These are phyloP conservation scores for Tylopilus sp. DNA, from an alignment of 1,284 basidiomycete genomes.

Conservation along the genomic window DNA sequence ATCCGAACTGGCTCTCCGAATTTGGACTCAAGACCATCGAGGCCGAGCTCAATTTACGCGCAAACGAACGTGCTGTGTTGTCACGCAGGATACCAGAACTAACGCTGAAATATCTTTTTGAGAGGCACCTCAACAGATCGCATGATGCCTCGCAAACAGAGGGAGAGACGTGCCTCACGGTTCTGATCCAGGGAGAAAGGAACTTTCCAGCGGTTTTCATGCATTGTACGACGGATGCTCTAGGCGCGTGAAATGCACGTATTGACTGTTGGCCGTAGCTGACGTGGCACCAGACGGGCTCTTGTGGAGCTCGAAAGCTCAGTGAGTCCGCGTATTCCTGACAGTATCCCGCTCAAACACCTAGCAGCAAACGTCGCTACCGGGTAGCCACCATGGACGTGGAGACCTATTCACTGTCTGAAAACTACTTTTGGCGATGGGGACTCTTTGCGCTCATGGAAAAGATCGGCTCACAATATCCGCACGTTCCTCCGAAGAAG, in stretches of 20 bases:
- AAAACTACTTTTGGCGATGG: slow-evolving; percentile 45
- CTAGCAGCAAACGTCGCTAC: slow-evolving; percentile 37
- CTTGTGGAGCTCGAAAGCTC: slow-evolving; percentile 28
- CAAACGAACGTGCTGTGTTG: slow-evolving; percentile 21
- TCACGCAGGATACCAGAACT: slow-evolving; percentile 25
- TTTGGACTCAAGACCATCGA: slow-evolving; percentile 40
- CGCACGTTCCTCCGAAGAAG: slow-evolving; percentile 29
- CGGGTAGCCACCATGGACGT: slow-evolving; percentile 43
- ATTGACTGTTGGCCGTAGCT: slow-evolving; percentile 15
- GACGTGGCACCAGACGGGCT: slow-evolving; percentile 18
- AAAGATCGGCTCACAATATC: slow-evolving; percentile 36
- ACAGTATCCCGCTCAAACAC: slow-evolving; percentile 1
- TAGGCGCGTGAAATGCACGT: background rate
- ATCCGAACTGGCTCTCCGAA: slow-evolving; percentile 45
- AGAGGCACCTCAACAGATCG: slow-evolving; percentile 20
- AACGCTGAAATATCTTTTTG: slow-evolving; percentile 38
- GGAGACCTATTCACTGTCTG: slow-evolving; percentile 41
- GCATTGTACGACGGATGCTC: slow-evolving; percentile 33
- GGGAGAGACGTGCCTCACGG: slow-evolving; percentile 28
- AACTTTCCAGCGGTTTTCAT: slow-evolving; percentile 42
- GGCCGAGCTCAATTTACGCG: slow-evolving; percentile 40
- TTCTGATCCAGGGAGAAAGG: slow-evolving; percentile 43
- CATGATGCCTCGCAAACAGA: slow-evolving; percentile 19
- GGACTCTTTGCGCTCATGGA: slow-evolving; percentile 38
- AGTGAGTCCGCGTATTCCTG: slow-evolving; percentile 18